Evolutionary conservation across 2,329 filamentous ascomycete genomes (phyloP).

Genomic region (Rhynchosporium secalis): DNA sequence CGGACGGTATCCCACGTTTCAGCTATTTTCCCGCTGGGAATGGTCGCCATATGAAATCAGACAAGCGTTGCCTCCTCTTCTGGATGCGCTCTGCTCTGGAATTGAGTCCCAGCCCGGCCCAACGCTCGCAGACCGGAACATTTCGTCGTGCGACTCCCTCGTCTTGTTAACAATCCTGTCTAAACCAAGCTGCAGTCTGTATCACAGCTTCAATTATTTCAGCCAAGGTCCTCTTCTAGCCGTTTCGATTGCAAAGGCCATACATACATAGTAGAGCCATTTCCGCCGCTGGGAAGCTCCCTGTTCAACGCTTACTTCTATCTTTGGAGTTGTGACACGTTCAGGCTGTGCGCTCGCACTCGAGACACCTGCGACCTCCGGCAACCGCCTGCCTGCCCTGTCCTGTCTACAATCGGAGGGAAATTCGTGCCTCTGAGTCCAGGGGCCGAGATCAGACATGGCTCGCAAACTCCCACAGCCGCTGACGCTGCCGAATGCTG

Average conservation of each 20-base stretch:
- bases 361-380: conserved; percentile 19
- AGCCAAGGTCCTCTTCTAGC: conserved; percentile 13
- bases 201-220: not conserved
- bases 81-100: conserved; percentile 12
- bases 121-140: conserved; percentile 4
- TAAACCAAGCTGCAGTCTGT: not conserved
- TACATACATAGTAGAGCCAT: not conserved
- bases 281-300: conserved; percentile 10
- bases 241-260: conserved; percentile 10
- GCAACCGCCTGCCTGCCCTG: conserved; percentile 16
- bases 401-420: conserved; percentile 10
- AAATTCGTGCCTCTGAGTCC: conserved; percentile 22
- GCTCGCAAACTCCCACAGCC: conserved; percentile 37
- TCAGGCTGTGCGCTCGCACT: conserved; percentile 19
- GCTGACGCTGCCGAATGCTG: conserved; percentile 34
- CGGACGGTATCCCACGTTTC: conserved; percentile 24
- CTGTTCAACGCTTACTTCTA: conserved; percentile 26
- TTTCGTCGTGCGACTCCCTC: not conserved
- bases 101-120: not conserved
- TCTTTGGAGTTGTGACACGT: conserved; percentile 30
- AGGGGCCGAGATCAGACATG: conserved; percentile 30
- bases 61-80: conserved; percentile 17
- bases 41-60: conserved; percentile 14
- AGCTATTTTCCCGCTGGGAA: conserved; percentile 17
- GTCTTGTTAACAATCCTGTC: not conserved